phyloP scores from a whole-genome alignment of 2,329 filamentous ascomycete species.

The Fusarium liriodendri region DNA sequence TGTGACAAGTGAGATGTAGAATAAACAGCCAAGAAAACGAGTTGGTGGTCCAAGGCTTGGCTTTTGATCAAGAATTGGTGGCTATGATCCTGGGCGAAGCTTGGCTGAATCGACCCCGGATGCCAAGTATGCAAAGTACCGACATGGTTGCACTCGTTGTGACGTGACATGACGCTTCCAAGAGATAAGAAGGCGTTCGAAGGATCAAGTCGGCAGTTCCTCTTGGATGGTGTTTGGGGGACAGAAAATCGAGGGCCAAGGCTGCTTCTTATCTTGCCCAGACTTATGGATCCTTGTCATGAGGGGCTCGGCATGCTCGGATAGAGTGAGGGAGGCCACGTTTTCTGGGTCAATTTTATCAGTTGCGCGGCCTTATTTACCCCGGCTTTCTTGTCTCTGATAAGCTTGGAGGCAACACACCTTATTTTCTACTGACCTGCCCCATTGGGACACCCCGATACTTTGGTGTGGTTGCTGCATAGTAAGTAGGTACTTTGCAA shows the following conservation, averaged over 20 bases:
- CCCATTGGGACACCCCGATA: not conserved
- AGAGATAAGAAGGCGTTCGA: not conserved
- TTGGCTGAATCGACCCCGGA: not conserved
- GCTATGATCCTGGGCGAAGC: not conserved
- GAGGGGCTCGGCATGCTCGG: not conserved
- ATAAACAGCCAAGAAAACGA: slow-evolving; percentile 10
- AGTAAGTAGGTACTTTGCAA: not conserved
- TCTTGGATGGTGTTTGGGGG: not conserved
- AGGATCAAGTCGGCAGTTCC: not conserved
- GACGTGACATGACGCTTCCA: not conserved
- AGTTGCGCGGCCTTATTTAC: not conserved
- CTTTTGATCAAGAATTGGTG: not conserved
- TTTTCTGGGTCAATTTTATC: not conserved
- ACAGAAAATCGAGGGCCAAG: not conserved
- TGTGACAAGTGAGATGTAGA: slow-evolving; percentile 9
- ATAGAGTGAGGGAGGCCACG: not conserved
- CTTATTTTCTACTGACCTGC: not conserved
- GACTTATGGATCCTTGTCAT: not conserved
- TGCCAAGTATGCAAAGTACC: not conserved
- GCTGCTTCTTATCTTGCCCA: slow-evolving; percentile 1
- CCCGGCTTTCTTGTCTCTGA: not conserved
- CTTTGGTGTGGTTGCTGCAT: not conserved
- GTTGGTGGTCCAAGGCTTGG: slow-evolving; percentile 19
- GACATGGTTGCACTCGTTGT: not conserved
- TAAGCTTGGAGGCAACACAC: not conserved